phyloP scores from a whole-genome alignment of 495 filamentous ascomycete species.

The Podospora comata region DNA sequence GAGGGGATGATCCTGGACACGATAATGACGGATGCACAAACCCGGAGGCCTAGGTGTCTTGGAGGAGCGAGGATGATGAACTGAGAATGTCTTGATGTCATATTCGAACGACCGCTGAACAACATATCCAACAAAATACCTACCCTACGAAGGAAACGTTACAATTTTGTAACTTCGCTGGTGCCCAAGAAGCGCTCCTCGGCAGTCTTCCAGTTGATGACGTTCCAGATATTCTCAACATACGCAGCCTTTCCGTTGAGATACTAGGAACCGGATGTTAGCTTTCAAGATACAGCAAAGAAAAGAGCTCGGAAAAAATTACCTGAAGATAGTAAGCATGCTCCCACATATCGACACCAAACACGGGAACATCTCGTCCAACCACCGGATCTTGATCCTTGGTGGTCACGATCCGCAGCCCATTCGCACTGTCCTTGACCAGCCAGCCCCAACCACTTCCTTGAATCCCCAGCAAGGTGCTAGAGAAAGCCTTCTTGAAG shows the following conservation, averaged over 20 bases:
- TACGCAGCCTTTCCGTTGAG: slow-evolving; percentile 98
- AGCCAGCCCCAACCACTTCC: slow-evolving; percentile 82
- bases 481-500: slow-evolving; percentile 74
- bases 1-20: neutral
- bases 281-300: slow-evolving; percentile 2
- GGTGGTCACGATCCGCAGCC: slow-evolving; percentile 72
- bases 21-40: neutral
- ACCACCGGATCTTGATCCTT: slow-evolving; percentile 94
- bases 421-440: slow-evolving; percentile 68
- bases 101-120: slow-evolving; percentile 1
- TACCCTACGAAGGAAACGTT: slow-evolving; percentile 20
- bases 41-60: neutral
- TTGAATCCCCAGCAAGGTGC: slow-evolving; percentile 57
- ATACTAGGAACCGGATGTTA: slow-evolving; percentile 49
- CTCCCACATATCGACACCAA: slow-evolving; percentile 98
- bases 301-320: slow-evolving; percentile 55
- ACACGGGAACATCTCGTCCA: slow-evolving; percentile 75
- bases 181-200: slow-evolving; percentile 68
- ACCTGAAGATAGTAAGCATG: slow-evolving; percentile 71
- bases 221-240: slow-evolving; percentile 93
- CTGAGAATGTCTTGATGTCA: slow-evolving; percentile 2
- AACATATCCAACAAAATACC: slow-evolving; percentile 5
- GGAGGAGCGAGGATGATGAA: neutral
- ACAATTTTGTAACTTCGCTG: slow-evolving; percentile 32
- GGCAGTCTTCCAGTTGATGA: slow-evolving; percentile 95